phyloP scores from a whole-genome alignment of 2,329 filamentous ascomycete genomes.

The Graphilbum sp. region DNA sequence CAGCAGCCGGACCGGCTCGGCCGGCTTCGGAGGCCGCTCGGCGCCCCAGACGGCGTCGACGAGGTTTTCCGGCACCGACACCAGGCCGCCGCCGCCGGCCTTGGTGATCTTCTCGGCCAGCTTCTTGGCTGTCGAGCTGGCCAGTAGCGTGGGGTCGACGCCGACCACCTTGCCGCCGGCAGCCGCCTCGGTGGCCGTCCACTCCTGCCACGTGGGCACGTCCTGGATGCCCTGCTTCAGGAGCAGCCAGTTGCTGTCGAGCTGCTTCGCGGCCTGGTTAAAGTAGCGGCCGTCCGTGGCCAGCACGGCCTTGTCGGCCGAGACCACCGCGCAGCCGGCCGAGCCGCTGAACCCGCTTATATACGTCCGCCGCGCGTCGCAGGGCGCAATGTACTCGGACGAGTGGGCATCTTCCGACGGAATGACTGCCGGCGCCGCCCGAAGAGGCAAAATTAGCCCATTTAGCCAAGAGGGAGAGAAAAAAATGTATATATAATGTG shows the following conservation, averaged over 20 bases:
- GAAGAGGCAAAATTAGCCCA: constrained; percentile 17
- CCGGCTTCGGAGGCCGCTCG: constrained; percentile 56
- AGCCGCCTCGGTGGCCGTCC: constrained; percentile 77
- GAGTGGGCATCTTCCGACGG: constrained; percentile 96
- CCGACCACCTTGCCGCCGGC: constrained; percentile 75
- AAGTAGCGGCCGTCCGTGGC: constrained; percentile 96
- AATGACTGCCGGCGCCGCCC: constrained; percentile 57
- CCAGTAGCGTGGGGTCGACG: constrained; percentile 78
- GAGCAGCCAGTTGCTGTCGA: constrained; percentile 81
- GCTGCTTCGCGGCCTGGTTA: constrained; percentile 83
- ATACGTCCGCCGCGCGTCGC: constrained; percentile 77
- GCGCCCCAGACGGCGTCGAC: constrained; percentile 81
- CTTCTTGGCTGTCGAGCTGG: constrained; percentile 46
- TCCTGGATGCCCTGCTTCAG: constrained; percentile 88
- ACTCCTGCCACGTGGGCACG: constrained; percentile 95
- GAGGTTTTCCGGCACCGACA: constrained; percentile 65
- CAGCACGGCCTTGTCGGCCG: constrained; percentile 69
- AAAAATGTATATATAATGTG: no score
- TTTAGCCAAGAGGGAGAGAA: no score
- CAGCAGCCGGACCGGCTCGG: constrained; percentile 59
- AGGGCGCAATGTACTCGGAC: constrained; percentile 95
- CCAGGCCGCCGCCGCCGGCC: constrained; percentile 61
- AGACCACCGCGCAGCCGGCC: constrained; percentile 81
- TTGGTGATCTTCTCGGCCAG: constrained; percentile 76
- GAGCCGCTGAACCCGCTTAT: constrained; percentile 93